Base-by-base conservation (phyloP, 441 rosid species). In the Adansonia gregorii region DNA sequence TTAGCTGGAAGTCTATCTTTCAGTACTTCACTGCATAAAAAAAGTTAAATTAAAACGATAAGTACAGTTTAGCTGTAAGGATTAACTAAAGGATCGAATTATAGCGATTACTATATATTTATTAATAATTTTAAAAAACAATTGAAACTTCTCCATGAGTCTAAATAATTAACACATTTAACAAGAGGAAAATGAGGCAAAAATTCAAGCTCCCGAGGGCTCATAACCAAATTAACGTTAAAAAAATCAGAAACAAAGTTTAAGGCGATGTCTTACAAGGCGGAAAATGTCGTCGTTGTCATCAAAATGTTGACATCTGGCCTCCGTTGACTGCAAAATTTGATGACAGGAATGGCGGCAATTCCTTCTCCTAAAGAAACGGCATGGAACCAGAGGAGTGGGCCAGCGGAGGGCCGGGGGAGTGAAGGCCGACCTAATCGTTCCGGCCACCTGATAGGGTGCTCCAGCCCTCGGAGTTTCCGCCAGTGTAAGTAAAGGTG, bases 361-460 rank as follows among this genome's bases (percentile, higher is more conserved):
- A 95, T 92, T 82, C 98, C 98, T 86, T 95, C 99, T 77, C 99
- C 97, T 87, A 95, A 84, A 48, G 99, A 95, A 66, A 92, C 98
- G 74, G 98, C 97, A 82, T 92, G 99, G 85, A 95, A 92, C 97
- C 99, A 95, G 77, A 93, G 78, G 68, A 95, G 97, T 0, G 82
- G 87, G 24, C 97, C 98, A 3, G 93, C 82, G 3, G 93, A 82
- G 0, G 95, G 94, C 0, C 99, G 93, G 66, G 81, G 76, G 58
- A 85, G 81, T 52, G 97, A 94, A 22, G 98, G 84, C 46, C 75
- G 84, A 61, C 98, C 99, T 17, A 94, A 81, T 31, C 98, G 92
- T 86, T 95, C 98, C 0, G 88, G 86, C 97, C 94, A 91, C 10
- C 98, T 97, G 58, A 67, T 83, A 52, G 86, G 86, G 76, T 87